A percentile compares a stretch with the other conserved stretches of the same genome.
These are phyloP conservation scores for Leptographium flavum DNA, from an alignment of 2,329 filamentous ascomycete genomes.

Conservation along the genomic window DNA sequence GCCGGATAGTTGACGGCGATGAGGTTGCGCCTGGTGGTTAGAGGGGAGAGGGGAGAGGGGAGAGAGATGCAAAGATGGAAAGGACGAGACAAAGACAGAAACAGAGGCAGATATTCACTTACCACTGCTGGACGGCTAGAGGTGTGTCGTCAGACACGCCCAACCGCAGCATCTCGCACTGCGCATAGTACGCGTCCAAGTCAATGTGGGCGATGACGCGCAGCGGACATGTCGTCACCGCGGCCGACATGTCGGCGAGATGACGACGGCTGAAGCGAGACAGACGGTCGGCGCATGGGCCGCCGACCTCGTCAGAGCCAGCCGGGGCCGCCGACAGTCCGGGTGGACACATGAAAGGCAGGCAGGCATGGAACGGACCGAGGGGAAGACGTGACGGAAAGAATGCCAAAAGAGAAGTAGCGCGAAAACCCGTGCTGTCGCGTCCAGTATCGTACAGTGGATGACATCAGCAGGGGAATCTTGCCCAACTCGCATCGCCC, in stretches of 20 bases:
- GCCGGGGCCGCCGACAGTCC: not conserved
- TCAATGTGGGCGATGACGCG: constrained; percentile 86
- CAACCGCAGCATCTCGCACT: constrained; percentile 87
- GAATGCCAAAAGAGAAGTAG: not conserved
- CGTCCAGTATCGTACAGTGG: not conserved
- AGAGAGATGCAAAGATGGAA: not conserved
- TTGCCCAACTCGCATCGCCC: too few species aligned
- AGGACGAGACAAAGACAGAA: not conserved
- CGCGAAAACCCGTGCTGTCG: not conserved
- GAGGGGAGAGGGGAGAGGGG: not conserved
- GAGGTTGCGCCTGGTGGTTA: constrained; percentile 56
- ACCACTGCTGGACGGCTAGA: constrained; percentile 89
- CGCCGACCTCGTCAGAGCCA: not conserved
- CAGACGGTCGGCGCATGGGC: constrained; percentile 17
- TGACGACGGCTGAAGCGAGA: constrained; percentile 81
- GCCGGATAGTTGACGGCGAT: constrained; percentile 96
- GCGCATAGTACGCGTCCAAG: constrained; percentile 93
- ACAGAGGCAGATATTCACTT: too few species aligned
- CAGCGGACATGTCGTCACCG: constrained; percentile 58
- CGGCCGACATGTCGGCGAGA: constrained; percentile 59
- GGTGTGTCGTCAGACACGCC: constrained; percentile 61
- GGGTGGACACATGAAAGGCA: not conserved
- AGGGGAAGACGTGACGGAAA: not conserved
- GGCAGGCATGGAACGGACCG: not conserved
- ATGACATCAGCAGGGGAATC: too few species aligned